Evolutionary conservation across 2,329 filamentous ascomycete species (phyloP).

Genomic region (Fusarium concolor): DNA sequence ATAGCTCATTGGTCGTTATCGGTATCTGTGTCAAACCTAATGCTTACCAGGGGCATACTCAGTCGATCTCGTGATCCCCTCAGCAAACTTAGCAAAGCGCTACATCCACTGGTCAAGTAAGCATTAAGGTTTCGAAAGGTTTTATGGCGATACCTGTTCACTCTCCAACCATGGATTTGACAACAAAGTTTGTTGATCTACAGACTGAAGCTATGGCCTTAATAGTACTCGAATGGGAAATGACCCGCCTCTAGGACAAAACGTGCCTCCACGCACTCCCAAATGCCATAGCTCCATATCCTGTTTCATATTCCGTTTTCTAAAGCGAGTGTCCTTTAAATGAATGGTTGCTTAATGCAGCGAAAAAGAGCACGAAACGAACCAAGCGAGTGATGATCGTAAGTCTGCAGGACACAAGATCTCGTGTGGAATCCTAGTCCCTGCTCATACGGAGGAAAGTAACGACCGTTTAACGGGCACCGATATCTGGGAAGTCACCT

Average conservation of each 20-base stretch:
- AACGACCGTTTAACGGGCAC: neutral
- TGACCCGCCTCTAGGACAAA: neutral
- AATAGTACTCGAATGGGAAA: neutral
- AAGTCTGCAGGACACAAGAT: neutral
- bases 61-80: too few relatives aligned
- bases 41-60: too few relatives aligned
- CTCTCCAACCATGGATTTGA: too few relatives aligned
- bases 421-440: too few relatives aligned
- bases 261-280: neutral
- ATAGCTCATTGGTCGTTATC: too few relatives aligned
- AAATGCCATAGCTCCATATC: neutral
- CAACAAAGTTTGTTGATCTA: neutral
- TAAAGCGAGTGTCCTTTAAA: neutral
- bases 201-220: neutral
- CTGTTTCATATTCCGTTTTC: neutral
- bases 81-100: too few relatives aligned
- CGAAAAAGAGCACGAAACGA: neutral
- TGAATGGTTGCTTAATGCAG: neutral
- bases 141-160: too few relatives aligned
- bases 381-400: neutral
- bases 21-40: too few relatives aligned
- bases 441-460: neutral
- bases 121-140: too few relatives aligned
- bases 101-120: too few relatives aligned
- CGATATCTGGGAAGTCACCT: neutral